Evolutionary conservation across 176 grass and related monocot genomes (phyloP).

Genomic region (Pharus latifolius): DNA sequence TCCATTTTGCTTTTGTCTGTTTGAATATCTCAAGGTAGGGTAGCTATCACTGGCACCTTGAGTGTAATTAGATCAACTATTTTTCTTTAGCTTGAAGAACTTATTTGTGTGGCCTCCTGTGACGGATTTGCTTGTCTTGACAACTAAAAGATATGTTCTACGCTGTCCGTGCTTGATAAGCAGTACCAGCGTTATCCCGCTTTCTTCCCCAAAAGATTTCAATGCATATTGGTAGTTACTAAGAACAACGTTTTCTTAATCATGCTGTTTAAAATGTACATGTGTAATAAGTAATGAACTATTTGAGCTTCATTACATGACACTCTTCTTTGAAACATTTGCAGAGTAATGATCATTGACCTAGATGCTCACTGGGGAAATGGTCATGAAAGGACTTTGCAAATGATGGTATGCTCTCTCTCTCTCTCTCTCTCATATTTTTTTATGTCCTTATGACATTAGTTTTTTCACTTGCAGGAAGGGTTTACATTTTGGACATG

Average conservation of each 20-base stretch:
- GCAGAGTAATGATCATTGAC: constrained; percentile 67
- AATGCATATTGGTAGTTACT: not conserved
- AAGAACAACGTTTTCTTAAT: not conserved
- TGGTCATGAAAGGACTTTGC: constrained; percentile 59
- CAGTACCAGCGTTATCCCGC: not conserved
- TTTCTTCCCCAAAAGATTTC: not conserved
- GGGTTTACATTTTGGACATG: constrained; percentile 71
- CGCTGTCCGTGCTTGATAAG: not conserved
- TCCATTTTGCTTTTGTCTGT: constrained; percentile 49
- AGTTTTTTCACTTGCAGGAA: constrained; percentile 11
- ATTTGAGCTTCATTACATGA: not conserved
- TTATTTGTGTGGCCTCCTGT: no score
- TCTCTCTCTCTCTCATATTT: not conserved
- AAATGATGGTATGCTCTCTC: constrained; percentile 19
- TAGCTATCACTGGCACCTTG: not conserved
- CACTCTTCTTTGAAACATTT: not conserved
- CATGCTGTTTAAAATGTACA: not conserved
- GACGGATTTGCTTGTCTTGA: not conserved
- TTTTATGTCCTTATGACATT: not conserved
- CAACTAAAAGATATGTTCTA: not conserved
- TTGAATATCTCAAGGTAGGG: constrained; percentile 60
- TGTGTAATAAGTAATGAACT: not conserved
- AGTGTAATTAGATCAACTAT: not conserved
- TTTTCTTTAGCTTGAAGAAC: no score
- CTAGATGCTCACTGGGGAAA: constrained; percentile 69